A percentile compares a stretch with the other conserved stretches of the same genome.
These are phyloP conservation scores for Nitzschia sp. DNA, from an alignment of 108 stramenopile genomes.

Conservation along the genomic window DNA sequence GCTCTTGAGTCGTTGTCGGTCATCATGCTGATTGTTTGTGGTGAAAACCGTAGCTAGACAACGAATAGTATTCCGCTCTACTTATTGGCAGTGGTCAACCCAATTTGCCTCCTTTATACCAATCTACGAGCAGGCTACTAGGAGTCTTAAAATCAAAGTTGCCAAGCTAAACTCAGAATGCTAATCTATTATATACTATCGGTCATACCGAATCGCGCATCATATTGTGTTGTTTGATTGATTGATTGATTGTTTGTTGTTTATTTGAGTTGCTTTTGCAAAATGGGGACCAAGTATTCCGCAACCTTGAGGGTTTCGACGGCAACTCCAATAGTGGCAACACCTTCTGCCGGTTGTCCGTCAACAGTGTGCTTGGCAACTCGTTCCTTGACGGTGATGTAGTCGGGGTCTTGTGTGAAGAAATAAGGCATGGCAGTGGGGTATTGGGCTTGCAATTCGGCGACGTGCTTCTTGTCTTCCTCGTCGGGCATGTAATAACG, in stretches of 20 bases:
- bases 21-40: no score
- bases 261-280: conserved; percentile 82
- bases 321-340: conserved; percentile 86
- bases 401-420: conserved; percentile 90
- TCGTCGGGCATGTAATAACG: conserved; percentile 90
- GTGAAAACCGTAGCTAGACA: no score
- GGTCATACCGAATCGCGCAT: no score
- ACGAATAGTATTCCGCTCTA: no score
- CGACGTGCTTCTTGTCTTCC: conserved; percentile 77
- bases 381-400: conserved; percentile 90
- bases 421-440: conserved; percentile 93
- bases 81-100: no score
- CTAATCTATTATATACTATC: no score
- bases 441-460: conserved; percentile 62
- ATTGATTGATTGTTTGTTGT: conserved; percentile 1
- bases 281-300: conserved; percentile 78
- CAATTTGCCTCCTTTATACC: no score
- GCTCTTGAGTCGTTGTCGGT: no score
- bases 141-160: no score
- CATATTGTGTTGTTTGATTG: no score
- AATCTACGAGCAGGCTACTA: no score
- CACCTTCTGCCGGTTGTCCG: conserved; percentile 72
- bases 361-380: conserved; percentile 76
- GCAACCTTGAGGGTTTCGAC: conserved; percentile 91
- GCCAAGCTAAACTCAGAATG: no score